Conservation (phyloP, 768 basidiomycete species). For the Hygrocybe coccinea region DNA sequence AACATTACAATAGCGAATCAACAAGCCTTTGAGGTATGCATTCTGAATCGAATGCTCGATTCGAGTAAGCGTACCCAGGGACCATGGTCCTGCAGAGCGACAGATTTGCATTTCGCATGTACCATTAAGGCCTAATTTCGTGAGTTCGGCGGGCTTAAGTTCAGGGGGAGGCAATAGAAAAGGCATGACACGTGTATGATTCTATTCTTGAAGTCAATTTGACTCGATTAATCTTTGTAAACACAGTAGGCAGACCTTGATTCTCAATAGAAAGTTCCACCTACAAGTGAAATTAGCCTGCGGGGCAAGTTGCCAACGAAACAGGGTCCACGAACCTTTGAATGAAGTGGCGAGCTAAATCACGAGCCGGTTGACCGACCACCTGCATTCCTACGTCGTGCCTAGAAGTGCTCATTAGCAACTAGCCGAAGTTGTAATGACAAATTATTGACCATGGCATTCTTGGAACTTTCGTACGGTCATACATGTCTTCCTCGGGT, state of each 20-base stretch:
- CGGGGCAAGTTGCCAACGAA: not conserved
- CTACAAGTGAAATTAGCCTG: constrained; percentile 34
- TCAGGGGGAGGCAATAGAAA: constrained; percentile 92
- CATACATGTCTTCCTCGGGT: constrained; percentile 93
- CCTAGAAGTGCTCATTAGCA: constrained; percentile 40
- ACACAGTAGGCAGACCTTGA: constrained; percentile 58
- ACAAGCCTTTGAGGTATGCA: constrained; percentile 76
- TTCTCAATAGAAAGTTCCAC: constrained; percentile 91
- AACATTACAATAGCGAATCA: not conserved
- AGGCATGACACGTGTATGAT: constrained; percentile 88
- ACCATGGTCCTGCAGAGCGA: constrained; percentile 94
- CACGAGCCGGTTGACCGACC: constrained; percentile 92
- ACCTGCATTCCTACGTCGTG: constrained; percentile 96
- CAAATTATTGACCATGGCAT: constrained; percentile 81
- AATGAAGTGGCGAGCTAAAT: constrained; percentile 90
- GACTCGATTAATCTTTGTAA: not conserved
- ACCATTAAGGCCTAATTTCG: constrained; percentile 78
- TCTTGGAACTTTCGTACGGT: constrained; percentile 79
- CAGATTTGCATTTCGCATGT: constrained; percentile 98
- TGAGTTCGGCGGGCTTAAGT: constrained; percentile 76
- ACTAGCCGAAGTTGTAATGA: no score
- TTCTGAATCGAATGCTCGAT: constrained; percentile 93
- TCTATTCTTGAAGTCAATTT: constrained; percentile 40
- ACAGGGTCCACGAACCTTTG: constrained; percentile 65
- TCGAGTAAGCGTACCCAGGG: constrained; percentile 79